Percentiles rank a stretch among this genome's conserved stretches.
Evolutionary conservation across 148 eudicot genomes (phyloP).

Genomic region (Hydrangea macrophylla): DNA sequence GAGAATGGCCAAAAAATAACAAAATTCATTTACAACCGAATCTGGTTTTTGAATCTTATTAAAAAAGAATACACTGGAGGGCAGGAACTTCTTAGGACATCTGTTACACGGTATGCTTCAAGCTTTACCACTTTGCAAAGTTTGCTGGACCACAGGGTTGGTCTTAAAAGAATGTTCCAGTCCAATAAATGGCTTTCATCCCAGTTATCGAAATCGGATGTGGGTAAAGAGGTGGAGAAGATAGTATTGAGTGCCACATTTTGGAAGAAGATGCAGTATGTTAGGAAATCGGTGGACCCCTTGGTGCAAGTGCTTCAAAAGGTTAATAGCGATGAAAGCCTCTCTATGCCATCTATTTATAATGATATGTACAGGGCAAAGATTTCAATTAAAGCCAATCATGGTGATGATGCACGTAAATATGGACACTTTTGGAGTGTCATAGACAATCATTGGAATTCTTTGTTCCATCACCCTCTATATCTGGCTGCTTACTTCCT

Average conservation of each 20-base stretch:
- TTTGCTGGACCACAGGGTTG: slow-evolving; percentile 60
- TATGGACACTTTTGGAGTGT: slow-evolving; percentile 82
- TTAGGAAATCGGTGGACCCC: slow-evolving; percentile 71
- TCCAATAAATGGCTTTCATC: slow-evolving; percentile 79
- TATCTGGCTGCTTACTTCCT: slow-evolving; percentile 86
- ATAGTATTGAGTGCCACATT: slow-evolving; percentile 62
- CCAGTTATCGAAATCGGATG: slow-evolving; percentile 67
- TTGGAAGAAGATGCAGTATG: slow-evolving; percentile 83
- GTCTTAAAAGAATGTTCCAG: slow-evolving; percentile 72
- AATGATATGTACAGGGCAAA: slow-evolving; percentile 76
- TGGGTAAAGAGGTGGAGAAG: slow-evolving; percentile 82
- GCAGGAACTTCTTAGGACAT: slow-evolving; percentile 72
- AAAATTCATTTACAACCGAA: slow-evolving; percentile 75
- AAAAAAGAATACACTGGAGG: slow-evolving; percentile 84
- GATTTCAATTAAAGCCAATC: slow-evolving; percentile 59
- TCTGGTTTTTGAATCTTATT: slow-evolving; percentile 68
- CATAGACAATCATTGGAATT: slow-evolving; percentile 71
- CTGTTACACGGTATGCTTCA: slow-evolving; percentile 59
- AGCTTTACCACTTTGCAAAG: slow-evolving; percentile 65
- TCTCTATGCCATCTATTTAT: slow-evolving; percentile 76
- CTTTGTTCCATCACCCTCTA: slow-evolving; percentile 64
- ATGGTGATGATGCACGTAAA: slow-evolving; percentile 68
- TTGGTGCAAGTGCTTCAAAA: slow-evolving; percentile 65
- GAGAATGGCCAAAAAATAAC: slow-evolving; percentile 79
- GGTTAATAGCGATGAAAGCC: slow-evolving; percentile 52